Conservation (phyloP, 2,329 filamentous ascomycete genomes). For the Botrytis byssoidea region DNA sequence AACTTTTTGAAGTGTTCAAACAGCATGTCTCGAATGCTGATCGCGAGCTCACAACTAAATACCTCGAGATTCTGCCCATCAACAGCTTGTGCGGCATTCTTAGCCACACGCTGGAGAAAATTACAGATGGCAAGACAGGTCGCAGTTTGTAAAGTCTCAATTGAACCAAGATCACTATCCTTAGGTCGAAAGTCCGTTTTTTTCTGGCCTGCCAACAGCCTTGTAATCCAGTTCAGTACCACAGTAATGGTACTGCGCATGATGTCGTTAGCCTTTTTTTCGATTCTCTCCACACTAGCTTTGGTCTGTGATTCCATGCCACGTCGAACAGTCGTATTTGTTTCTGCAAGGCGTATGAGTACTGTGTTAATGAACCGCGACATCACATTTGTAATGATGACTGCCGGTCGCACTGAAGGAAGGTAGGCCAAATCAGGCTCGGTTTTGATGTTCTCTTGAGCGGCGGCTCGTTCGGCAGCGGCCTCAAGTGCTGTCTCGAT, state of each 20-base stretch:
- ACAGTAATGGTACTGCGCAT: constrained; percentile 68
- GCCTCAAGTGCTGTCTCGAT: constrained; percentile 67
- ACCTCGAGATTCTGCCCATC: constrained; percentile 80
- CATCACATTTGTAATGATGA: constrained; percentile 90
- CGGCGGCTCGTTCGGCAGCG: constrained; percentile 67
- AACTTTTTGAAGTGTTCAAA: constrained; percentile 95
- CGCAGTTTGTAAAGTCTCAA: constrained; percentile 79
- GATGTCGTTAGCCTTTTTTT: constrained; percentile 67
- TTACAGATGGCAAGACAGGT: constrained; percentile 79
- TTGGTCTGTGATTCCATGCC: constrained; percentile 68
- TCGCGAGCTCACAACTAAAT: constrained; percentile 79
- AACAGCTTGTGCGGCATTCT: constrained; percentile 64
- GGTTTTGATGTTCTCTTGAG: constrained; percentile 74
- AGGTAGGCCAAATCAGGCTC: constrained; percentile 90
- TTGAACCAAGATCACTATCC: constrained; percentile 59
- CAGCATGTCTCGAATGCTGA: constrained; percentile 73
- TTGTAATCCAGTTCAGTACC: constrained; percentile 60
- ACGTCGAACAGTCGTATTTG: constrained; percentile 80
- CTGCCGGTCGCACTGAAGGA: constrained; percentile 72
- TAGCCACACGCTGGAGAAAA: constrained; percentile 71
- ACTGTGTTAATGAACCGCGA: constrained; percentile 88
- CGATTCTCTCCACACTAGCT: constrained; percentile 58
- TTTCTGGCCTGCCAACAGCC: constrained; percentile 63
- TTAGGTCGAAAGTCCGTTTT: constrained; percentile 70
- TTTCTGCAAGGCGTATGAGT: constrained; percentile 82